Evolutionary conservation across 495 filamentous ascomycete genomes (phyloP), one percentile per base, ranked within the genome.

Genomic region (Hypomontagnella submonticulosa): DNA sequence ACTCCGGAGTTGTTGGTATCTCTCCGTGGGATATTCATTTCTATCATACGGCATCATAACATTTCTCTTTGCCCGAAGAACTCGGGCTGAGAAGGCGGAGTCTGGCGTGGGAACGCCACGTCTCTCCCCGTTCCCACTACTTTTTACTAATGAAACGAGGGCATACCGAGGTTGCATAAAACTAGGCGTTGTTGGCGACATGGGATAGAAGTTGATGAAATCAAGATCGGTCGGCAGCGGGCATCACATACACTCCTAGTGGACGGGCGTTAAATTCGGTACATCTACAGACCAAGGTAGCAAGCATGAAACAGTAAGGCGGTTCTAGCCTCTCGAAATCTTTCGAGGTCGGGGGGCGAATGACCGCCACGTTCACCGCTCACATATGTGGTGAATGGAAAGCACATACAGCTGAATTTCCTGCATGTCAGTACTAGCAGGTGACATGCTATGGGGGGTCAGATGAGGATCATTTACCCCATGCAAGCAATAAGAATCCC

Each of bases 161-260:
- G 58, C 60, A 70, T 55, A 66, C 50, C 47, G 33, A 61, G 46
- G 50, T 70, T 75, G 71, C 71, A 73, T 75, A 71, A 48, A 63
- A 58, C 46, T 72, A 63, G 73, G 73, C 73, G 73, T 75, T 75
- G 69, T 73, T 63, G 73, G 69, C 69, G 73, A 70, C 63, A 60
- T 66, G 65, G 65, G 37, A 61, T 73, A 73, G 71, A 74, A 57
- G 64, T 62, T 58, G 63, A 56, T 58, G 51, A 56, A 57, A 68
- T 59, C 50, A 63, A 69, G 60, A 56, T 59, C 51, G 50, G 59
- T 63, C 16, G 59, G 66, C 37, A 58, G 48, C 43, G 51, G 50
- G 55, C 55, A 53, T 63, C 37, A 59, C 37, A 69, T 50, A 63
- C 46, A 54, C 55, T 41, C 55, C 49, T 63, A 49, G 44, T 53